A percentile compares a stretch with the other conserved stretches of the same genome.
phyloP scores from a whole-genome alignment of 176 grass and related monocot genomes.

The Oryza punctata region DNA sequence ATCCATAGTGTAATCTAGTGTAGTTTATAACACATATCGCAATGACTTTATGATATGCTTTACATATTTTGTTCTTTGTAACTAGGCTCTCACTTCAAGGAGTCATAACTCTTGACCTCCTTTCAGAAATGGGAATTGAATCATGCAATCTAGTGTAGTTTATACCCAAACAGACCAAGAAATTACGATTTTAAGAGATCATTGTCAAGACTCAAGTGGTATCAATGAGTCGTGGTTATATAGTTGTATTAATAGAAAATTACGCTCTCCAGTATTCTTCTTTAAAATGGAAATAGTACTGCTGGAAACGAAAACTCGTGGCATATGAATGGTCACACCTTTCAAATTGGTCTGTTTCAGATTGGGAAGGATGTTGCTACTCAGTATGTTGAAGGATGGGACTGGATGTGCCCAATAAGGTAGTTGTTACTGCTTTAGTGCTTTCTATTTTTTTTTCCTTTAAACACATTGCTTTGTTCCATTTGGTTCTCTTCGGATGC shows the following conservation, averaged over 20 bases:
- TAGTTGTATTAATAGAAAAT: neutral
- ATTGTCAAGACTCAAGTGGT: neutral
- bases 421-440: neutral
- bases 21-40: too few relatives aligned
- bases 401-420: conserved; percentile 99
- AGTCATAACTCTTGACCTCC: neutral
- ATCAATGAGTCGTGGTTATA: neutral
- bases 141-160: neutral
- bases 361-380: conserved; percentile 95
- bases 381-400: conserved; percentile 99
- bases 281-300: conserved; percentile 29
- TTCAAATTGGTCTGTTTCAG: conserved; percentile 49
- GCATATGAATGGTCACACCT: conserved; percentile 11
- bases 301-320: neutral
- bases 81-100: neutral
- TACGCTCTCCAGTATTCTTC: conserved; percentile 14
- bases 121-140: neutral
- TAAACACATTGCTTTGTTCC: neutral
- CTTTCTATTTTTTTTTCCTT: conserved; percentile 22
- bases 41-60: too few relatives aligned
- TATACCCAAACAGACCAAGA: neutral
- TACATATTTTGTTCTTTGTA: too few relatives aligned
- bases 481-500: conserved; percentile 7
- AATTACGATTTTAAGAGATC: neutral
- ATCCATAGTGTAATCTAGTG: neutral